A percentile compares a stretch with the other conserved stretches of the same genome.
These are phyloP conservation scores for Coemansia sp. DNA, from an alignment of 192 early-diverging fungal species.

Conservation along the genomic window DNA sequence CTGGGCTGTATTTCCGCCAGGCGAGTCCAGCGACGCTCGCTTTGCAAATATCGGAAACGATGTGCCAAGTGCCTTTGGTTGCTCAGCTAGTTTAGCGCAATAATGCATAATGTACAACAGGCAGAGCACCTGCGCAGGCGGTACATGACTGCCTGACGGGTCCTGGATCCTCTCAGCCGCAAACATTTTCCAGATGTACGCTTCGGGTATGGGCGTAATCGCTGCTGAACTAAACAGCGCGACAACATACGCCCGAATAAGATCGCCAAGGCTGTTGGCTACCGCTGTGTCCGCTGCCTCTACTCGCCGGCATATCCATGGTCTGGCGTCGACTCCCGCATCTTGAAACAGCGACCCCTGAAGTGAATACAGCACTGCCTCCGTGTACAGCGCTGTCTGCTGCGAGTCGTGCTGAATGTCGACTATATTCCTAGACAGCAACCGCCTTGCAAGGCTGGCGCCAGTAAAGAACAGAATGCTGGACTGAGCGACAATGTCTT, in stretches of 20 bases:
- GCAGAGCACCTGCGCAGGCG: slow-evolving; percentile 34
- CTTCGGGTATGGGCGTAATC: slow-evolving; percentile 46
- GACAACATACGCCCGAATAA: slow-evolving; percentile 41
- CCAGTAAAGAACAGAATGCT: slow-evolving; percentile 10
- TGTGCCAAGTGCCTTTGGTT: slow-evolving; percentile 11
- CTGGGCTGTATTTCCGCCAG: slow-evolving; percentile 7
- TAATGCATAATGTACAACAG: slow-evolving; percentile 52
- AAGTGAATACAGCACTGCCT: slow-evolving; percentile 29
- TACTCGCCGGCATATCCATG: slow-evolving; percentile 40
- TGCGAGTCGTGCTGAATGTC: neutral
- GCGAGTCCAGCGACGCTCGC: slow-evolving; percentile 3
- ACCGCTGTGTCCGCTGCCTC: slow-evolving; percentile 8
- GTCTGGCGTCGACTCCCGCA: slow-evolving; percentile 39
- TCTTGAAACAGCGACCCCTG: slow-evolving; percentile 40
- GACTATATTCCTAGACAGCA: slow-evolving; percentile 7
- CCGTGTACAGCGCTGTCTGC: slow-evolving; percentile 11
- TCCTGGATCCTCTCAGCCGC: slow-evolving; percentile 15
- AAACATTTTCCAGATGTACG: slow-evolving; percentile 32
- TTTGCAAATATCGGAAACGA: slow-evolving; percentile 5
- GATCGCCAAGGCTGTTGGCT: slow-evolving; percentile 17
- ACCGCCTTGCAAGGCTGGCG: slow-evolving; percentile 19
- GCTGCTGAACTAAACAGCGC: slow-evolving; percentile 33
- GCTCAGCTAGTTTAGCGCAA: slow-evolving; percentile 26
- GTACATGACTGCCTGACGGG: slow-evolving; percentile 1
- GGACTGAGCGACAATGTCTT: slow-evolving; percentile 26